These are phyloP conservation scores for Micractinium conductrix DNA, from an alignment of 139 green algal genomes.

Conservation along the genomic window DNA sequence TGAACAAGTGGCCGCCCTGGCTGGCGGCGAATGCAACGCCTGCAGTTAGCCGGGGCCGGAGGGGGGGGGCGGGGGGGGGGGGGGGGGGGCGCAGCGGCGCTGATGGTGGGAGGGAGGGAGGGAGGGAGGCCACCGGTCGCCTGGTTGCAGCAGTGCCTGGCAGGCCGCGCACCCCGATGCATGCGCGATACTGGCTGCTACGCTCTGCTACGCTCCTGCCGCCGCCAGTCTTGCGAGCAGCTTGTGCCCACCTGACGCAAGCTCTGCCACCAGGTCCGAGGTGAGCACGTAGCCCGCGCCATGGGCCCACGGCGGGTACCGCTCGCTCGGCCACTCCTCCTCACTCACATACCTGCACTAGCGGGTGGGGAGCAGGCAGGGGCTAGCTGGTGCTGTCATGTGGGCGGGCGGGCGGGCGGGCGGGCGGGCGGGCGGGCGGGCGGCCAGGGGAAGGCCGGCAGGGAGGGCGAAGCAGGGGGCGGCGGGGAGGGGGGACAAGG, in stretches of 20 bases:
- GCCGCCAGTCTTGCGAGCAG: too few relatives aligned
- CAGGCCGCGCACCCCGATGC: too few relatives aligned
- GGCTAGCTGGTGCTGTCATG: not conserved
- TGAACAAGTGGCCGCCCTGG: slow-evolving; percentile 46
- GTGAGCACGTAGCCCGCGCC: slow-evolving; percentile 56
- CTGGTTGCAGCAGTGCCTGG: too few relatives aligned
- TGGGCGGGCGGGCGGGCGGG: not conserved
- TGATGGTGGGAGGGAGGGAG: too few relatives aligned
- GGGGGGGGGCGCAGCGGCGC: not conserved
- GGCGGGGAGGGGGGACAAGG: not conserved
- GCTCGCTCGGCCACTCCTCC: slow-evolving; percentile 48
- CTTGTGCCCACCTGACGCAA: slow-evolving; percentile 31
- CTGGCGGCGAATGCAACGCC: slow-evolving; percentile 39
- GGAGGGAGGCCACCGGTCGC: too few relatives aligned
- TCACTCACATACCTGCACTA: slow-evolving; percentile 42
- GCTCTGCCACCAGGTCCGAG: slow-evolving; percentile 40
- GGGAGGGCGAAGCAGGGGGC: too few relatives aligned
- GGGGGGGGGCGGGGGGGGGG: not conserved
- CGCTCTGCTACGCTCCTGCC: too few relatives aligned
- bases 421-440: too few relatives aligned
- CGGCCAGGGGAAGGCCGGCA: too few relatives aligned
- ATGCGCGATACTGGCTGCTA: too few relatives aligned
- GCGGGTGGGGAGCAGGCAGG: slow-evolving; percentile 13
- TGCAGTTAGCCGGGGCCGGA: not conserved
- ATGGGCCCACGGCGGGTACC: slow-evolving; percentile 57